phyloP scores from a whole-genome alignment of 129 eudicot species.

The Cynara cardunculus region DNA sequence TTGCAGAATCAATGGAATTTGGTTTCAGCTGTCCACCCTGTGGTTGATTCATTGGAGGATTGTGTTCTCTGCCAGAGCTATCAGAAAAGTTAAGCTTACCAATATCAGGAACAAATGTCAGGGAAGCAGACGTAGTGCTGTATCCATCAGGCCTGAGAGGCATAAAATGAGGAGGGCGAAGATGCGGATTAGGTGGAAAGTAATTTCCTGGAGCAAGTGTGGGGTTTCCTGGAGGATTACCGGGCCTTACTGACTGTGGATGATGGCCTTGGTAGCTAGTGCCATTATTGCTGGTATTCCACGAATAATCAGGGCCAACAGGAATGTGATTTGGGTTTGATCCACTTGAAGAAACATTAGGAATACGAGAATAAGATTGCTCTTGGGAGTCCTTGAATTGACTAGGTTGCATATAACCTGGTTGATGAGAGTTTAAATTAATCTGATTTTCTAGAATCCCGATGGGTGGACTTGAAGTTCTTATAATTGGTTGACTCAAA shows the following conservation, averaged over 20 bases:
- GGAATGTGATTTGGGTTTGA: conserved; percentile 35
- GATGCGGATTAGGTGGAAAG: conserved; percentile 41
- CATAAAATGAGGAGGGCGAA: conserved; percentile 38
- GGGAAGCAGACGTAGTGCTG: conserved; percentile 33
- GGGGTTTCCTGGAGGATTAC: conserved; percentile 34
- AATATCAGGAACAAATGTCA: conserved; percentile 43
- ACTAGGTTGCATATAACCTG: conserved; percentile 42
- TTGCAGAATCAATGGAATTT: conserved; percentile 36
- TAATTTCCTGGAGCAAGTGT: conserved; percentile 42
- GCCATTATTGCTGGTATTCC: conserved; percentile 33
- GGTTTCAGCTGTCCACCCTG: conserved; percentile 45
- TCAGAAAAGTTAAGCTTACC: conserved; percentile 54
- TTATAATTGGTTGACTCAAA: conserved; percentile 51
- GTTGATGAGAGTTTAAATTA: conserved; percentile 39
- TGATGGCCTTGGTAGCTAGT: conserved; percentile 42
- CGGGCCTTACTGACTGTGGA: conserved; percentile 44
- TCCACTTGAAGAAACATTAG: conserved; percentile 37
- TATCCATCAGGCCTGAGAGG: conserved; percentile 55
- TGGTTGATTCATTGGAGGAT: conserved; percentile 30
- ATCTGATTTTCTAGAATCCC: conserved; percentile 46
- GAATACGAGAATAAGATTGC: conserved; percentile 33
- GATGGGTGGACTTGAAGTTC: conserved; percentile 39
- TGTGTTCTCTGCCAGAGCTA: conserved; percentile 42
- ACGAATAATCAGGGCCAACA: conserved; percentile 35
- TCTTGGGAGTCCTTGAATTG: conserved; percentile 47